Evolutionary conservation across 441 rosid species (phyloP).

Genomic region (Kokia cookei): DNA sequence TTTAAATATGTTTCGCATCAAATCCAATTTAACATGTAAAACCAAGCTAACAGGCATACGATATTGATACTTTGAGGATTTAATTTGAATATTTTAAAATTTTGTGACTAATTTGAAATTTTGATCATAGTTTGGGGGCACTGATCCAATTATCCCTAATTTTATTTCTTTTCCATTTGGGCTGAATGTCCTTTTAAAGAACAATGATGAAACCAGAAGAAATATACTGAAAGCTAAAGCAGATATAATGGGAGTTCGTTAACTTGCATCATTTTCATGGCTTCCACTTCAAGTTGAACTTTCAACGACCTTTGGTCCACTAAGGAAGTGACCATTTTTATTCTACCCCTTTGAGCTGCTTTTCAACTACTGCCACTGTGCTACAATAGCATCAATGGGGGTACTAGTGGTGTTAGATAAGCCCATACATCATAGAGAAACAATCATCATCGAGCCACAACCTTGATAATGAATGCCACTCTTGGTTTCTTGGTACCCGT

Average conservation of each 20-base stretch:
- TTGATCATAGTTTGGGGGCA: no score
- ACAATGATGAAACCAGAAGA: background rate
- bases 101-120: no score
- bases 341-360: background rate
- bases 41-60: no score
- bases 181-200: background rate
- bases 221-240: background rate
- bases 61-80: no score
- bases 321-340: background rate
- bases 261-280: background rate
- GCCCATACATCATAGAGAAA: background rate
- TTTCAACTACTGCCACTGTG: slow-evolving; percentile 3
- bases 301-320: slow-evolving; percentile 4
- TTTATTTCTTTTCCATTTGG: no score
- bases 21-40: no score
- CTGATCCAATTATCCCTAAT: no score
- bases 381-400: background rate
- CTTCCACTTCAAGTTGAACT: background rate
- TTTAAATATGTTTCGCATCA: no score
- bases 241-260: background rate
- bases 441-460: slow-evolving; percentile 3
- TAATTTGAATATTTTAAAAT: no score
- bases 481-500: slow-evolving; percentile 1
- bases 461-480: slow-evolving; percentile 13
- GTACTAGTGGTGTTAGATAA: background rate